These are phyloP conservation scores for Nannochloropsis gaditana DNA, from an alignment of 108 stramenopile genomes.

Conservation along the genomic window DNA sequence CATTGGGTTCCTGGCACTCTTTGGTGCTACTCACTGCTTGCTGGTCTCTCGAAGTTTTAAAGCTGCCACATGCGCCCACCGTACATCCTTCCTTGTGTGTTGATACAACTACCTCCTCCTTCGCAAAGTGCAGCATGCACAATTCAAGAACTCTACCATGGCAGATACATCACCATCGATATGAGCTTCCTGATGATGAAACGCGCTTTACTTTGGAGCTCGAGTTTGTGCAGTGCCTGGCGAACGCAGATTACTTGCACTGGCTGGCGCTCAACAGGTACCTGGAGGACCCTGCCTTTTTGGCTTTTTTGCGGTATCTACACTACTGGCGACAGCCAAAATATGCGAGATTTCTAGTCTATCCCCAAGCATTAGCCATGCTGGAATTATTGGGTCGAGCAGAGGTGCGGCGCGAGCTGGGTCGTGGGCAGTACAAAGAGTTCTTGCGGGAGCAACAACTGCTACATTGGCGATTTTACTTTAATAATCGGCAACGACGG, in stretches of 20 bases:
- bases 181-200: slow-evolving; percentile 10
- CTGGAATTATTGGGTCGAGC: slow-evolving; percentile 40
- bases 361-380: slow-evolving; percentile 50
- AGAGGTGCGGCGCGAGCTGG: slow-evolving; percentile 21
- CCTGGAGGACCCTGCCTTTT: slow-evolving; percentile 49
- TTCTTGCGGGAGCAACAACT: slow-evolving; percentile 34
- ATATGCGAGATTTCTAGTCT: slow-evolving; percentile 51
- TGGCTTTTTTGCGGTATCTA: slow-evolving; percentile 50
- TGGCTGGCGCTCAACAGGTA: slow-evolving; percentile 47
- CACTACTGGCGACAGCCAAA: slow-evolving; percentile 51
- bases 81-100: too few species aligned
- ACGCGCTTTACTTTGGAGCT: slow-evolving; percentile 53
- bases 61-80: too few species aligned
- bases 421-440: slow-evolving; percentile 3
- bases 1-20: too few species aligned
- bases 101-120: too few species aligned
- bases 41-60: too few species aligned
- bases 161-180: neutral
- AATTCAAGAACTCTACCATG: neutral
- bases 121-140: too few species aligned
- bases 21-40: too few species aligned
- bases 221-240: slow-evolving; percentile 57
- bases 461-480: slow-evolving; percentile 30
- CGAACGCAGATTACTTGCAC: slow-evolving; percentile 50
- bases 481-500: slow-evolving; percentile 19